Evolutionary conservation across 108 stramenopile species (phyloP), one percentile per base, ranked within the genome.

Genomic region (Skeletonema tropicum): DNA sequence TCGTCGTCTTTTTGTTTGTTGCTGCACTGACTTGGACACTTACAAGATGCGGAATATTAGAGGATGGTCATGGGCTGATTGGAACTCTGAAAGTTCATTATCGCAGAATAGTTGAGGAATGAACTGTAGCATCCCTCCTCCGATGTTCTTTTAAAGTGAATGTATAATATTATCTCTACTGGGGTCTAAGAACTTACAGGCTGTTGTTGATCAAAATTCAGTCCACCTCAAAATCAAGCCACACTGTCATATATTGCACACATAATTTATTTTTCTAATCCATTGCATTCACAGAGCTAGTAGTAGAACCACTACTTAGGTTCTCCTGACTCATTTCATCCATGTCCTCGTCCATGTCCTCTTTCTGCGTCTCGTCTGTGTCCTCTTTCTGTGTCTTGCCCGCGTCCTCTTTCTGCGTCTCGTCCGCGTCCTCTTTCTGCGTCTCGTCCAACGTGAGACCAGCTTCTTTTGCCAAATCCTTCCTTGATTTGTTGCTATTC

Each of bases 401-500:
- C 73, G 2, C 5, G 13, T 13, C 17, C 21, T 57, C 45, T 49
- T 48, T 42, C 30, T 74, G 52, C 10, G 26, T 68, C 5, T 77
- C 26, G 2, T 29, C 26, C 26, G 2, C 5, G 13, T 13, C 17
- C 21, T 57, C 45, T 49, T 48, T 42, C 30, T 74, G 52, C 10
- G 26, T 68, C 5, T 77, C 77, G 60, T 75, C 66, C 73, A 73
- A 74, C 52, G 68, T 74, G 62, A 83, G 17, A 2, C 75, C 69
- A 17, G 74, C 57, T 29, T 77, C 83, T 30, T 83, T 49, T 60
- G 57, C 61, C 36, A 83, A 66, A 57, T 83, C 77, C 31, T 70
- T 68, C 38, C 83, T 42, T 9, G 73, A 74, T 59, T 77, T 36
- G 25, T 46, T 63, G 15, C 72, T 75, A 60, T 83, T 83, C 21